Evolutionary conservation across 2,329 filamentous ascomycete species (phyloP), one percentile per base, ranked within the genome.

Genomic region (Colletotrichum godetiae): DNA sequence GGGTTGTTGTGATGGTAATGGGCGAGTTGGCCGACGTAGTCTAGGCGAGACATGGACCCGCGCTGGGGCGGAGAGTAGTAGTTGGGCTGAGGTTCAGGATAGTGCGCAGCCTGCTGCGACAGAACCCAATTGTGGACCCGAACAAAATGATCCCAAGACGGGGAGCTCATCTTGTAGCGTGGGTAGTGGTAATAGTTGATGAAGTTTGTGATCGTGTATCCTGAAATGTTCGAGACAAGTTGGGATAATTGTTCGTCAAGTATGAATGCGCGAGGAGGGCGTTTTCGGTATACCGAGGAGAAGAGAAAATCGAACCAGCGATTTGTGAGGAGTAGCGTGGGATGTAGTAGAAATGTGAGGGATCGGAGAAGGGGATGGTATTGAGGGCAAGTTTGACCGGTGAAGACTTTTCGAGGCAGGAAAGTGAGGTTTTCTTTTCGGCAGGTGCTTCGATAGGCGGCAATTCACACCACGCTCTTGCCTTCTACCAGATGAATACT

Each of bases 381-480:
- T 58, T 27, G 59, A 6, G 24, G 19, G 58, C 8, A n/a, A 13
- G 53, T 33, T 29, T 27, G 37, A 22, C n/a, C 29, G 46, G 49
- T n/a, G 46, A 27, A 53, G 29, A 22, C 19, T 52, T 59, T 31
- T 59, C n/a, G 53, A 33, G 22, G 42, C 8, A 46, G 37, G 15
- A 63, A 68, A 8, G n/a, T 58, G 42, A 10, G 29, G 31, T 10
- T 49, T 49, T 8, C 42, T 22, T 22, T 24, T 19, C n/a, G 42
- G 69, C 24, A 69, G n/a, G 58, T 31, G 46, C 42, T 27, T 46
- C 66, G 15, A 69, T 58, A 35, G 27, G 58, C 49, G 19, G 46
- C 37, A 22, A 8, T n/a, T 53, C 3, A 53, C n/a, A 19, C 8
- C 19, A 22, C 11, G 4, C 59, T 55, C 59, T 33, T 55, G 42